A percentile compares a stretch with the other conserved stretches of the same genome.
Evolutionary conservation across 1,139 yeast species (phyloP).

Genomic region (Magnusiomyces suaveolens): DNA sequence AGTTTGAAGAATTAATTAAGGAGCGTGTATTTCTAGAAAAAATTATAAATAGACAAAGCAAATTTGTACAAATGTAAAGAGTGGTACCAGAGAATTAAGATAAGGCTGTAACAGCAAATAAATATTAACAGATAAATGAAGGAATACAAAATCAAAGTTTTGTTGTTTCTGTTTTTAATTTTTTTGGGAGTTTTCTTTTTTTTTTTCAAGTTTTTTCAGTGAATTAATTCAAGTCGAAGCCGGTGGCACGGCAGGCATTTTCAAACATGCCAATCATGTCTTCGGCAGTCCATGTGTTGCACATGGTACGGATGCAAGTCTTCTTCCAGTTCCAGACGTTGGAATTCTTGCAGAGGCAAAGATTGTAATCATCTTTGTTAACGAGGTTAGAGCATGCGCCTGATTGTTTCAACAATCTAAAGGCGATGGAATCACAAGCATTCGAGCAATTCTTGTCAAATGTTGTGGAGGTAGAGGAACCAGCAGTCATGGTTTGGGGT

Average conservation of each 20-base stretch:
- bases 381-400: background rate
- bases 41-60: too few relatives aligned
- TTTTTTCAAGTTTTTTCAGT: background rate
- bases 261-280: slow-evolving; percentile 2
- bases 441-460: background rate
- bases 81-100: too few relatives aligned
- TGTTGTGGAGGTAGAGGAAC: background rate
- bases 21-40: too few relatives aligned
- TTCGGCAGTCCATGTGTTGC: background rate
- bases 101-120: too few relatives aligned
- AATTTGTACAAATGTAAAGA: too few relatives aligned
- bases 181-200: background rate
- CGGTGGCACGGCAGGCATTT: background rate
- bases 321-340: background rate
- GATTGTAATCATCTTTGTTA: background rate
- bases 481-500: background rate
- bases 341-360: background rate
- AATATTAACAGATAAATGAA: too few relatives aligned
- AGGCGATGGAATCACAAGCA: background rate
- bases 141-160: too few relatives aligned
- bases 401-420: background rate
- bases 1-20: too few relatives aligned
- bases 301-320: background rate
- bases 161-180: too few relatives aligned
- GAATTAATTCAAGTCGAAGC: background rate